Conservation (phyloP, 805 yeast genomes). For the Myxozyma udenii region DNA sequence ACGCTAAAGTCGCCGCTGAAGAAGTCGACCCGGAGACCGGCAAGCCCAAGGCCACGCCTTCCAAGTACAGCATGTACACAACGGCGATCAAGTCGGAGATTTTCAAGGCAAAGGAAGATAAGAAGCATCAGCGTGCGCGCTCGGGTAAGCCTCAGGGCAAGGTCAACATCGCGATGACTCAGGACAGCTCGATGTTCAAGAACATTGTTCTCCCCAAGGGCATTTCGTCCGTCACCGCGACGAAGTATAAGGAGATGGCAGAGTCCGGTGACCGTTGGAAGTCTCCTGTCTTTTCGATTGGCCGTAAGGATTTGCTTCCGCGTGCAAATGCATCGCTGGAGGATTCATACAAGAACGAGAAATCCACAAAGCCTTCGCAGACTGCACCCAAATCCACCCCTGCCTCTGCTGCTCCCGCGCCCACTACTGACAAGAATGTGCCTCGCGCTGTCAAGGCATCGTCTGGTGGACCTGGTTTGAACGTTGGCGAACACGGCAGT, state of each 20-base stretch:
- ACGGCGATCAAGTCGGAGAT: conserved; percentile 19
- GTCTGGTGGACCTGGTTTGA: background rate
- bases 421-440: too few species aligned
- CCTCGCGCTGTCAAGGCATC: background rate
- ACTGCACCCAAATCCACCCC: too few species aligned
- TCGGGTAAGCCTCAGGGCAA: conserved; percentile 7
- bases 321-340: conserved; percentile 2
- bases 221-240: conserved; percentile 7
- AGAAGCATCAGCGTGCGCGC: conserved; percentile 8
- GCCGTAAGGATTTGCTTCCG: conserved; percentile 4
- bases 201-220: conserved; percentile 24
- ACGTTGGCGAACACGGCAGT: too few species aligned
- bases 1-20: conserved; percentile 1
- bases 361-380: background rate
- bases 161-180: conserved; percentile 19
- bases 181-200: conserved; percentile 19
- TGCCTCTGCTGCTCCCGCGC: too few species aligned
- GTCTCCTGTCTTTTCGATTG: conserved; percentile 24
- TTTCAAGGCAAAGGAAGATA: conserved; percentile 8
- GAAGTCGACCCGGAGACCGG: conserved; percentile 1
- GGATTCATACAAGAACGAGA: conserved; percentile 3
- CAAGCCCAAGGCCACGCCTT: too few species aligned
- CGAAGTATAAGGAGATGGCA: conserved; percentile 22
- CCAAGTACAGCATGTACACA: conserved; percentile 15
- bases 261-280: conserved; percentile 27